Evolutionary conservation across 148 eudicot genomes (phyloP).

Genomic region (Rhododendron ferrugineum): DNA sequence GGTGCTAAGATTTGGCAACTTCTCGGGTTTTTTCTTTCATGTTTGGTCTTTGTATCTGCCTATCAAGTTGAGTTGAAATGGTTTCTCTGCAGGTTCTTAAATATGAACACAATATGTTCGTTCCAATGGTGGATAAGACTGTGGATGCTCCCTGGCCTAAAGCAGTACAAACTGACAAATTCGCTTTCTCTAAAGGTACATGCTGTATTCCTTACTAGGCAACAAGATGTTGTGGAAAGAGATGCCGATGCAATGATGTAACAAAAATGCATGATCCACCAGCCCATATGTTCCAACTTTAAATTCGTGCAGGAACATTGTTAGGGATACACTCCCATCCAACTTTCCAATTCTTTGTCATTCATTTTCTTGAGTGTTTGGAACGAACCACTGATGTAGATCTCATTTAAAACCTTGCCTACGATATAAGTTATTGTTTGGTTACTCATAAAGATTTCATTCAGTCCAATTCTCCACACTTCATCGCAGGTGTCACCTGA

Average conservation of each 20-base stretch:
- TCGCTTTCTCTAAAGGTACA: slow-evolving; percentile 28
- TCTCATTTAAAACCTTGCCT: not conserved
- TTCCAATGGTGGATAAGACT: slow-evolving; percentile 31
- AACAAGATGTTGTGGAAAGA: not conserved
- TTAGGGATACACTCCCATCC: not conserved
- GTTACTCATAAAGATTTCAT: not conserved
- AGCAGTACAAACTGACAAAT: slow-evolving; percentile 15
- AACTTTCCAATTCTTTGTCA: not conserved
- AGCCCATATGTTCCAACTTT: not conserved
- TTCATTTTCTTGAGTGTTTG: not conserved
- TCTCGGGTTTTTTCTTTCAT: not conserved
- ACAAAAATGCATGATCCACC: not conserved
- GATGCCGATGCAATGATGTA: not conserved
- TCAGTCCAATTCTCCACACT: not conserved
- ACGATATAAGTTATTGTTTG: not conserved
- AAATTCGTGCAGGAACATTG: not conserved
- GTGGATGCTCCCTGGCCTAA: slow-evolving; percentile 24
- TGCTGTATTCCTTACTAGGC: not conserved
- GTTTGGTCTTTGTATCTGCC: not conserved
- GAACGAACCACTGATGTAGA: not conserved
- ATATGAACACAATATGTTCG: not conserved
- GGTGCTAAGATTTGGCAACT: not conserved
- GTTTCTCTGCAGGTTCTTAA: slow-evolving; percentile 13
- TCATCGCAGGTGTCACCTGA: not conserved
- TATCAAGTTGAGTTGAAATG: not conserved